phyloP scores from a whole-genome alignment of 257 asterid genomes.

The Oldenlandia corymbosa region DNA sequence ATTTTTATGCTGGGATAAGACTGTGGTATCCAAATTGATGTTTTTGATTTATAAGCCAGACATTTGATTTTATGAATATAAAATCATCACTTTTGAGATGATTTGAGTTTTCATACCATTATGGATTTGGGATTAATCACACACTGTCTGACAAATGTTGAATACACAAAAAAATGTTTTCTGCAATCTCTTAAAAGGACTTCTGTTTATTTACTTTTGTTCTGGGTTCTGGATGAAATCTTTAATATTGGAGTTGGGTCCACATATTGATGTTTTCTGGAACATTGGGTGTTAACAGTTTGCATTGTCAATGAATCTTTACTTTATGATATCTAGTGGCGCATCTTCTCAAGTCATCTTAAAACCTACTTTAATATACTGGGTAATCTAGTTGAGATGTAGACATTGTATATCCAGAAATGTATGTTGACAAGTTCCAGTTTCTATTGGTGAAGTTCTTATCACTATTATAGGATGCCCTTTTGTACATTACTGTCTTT shows the following conservation, averaged over 20 bases:
- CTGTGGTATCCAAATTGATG: neutral
- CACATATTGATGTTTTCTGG: neutral
- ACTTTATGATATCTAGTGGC: neutral
- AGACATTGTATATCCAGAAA: neutral
- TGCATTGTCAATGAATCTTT: neutral
- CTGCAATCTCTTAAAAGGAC: neutral
- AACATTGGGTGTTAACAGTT: neutral
- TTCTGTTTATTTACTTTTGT: too few species aligned
- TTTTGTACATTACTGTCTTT: neutral
- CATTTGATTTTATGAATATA: neutral
- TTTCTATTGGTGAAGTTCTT: neutral
- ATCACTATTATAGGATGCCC: neutral
- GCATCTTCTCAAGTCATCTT: neutral
- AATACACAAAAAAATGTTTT: neutral
- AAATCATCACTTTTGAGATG: neutral
- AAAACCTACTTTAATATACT: neutral
- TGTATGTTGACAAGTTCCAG: neutral
- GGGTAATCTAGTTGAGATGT: neutral
- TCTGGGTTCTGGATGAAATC: neutral
- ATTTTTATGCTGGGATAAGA: neutral
- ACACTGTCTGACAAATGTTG: neutral
- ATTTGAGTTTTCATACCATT: neutral
- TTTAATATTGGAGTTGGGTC: neutral
- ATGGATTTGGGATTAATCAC: neutral
- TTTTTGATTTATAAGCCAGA: neutral